A percentile compares a stretch with the other conserved stretches of the same genome.
These are phyloP conservation scores for Marasmius oreades DNA, from an alignment of 1,284 basidiomycete species.

Conservation along the genomic window DNA sequence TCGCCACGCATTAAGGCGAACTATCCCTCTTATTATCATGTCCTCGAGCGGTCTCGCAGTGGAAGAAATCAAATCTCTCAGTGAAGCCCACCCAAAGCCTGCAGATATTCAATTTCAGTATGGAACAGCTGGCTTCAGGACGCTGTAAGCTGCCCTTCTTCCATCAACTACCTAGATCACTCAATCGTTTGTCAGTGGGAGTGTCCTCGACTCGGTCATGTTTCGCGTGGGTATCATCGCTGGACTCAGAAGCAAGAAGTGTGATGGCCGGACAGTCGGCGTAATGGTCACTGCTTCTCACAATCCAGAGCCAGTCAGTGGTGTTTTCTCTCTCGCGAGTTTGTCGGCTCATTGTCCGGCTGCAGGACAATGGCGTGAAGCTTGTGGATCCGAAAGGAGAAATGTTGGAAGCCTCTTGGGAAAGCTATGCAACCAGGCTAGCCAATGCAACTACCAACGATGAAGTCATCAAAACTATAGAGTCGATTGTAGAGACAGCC, in stretches of 20 bases:
- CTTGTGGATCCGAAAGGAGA: conserved; percentile 98
- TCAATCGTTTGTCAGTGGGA: conserved; percentile 51
- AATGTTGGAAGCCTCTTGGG: conserved; percentile 98
- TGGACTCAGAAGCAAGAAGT: conserved; percentile 84
- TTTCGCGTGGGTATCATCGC: conserved; percentile 94
- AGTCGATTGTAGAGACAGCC: conserved; percentile 59
- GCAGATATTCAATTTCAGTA: conserved; percentile 70
- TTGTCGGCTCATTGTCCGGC: conserved; percentile 11
- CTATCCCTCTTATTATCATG: conserved; percentile 30
- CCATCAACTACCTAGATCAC: conserved; percentile 12
- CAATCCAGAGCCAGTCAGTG: conserved; percentile 86
- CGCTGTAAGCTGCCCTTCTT: conserved; percentile 53
- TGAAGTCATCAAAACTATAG: conserved; percentile 68
- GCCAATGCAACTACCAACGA: conserved; percentile 81
- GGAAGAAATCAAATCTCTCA: conserved; percentile 41
- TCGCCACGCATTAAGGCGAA: not conserved
- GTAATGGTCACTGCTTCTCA: conserved; percentile 99
- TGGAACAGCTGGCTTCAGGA: conserved; percentile 95
- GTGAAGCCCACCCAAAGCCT: conserved; percentile 65
- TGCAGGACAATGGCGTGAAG: conserved; percentile 97
- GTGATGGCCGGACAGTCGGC: conserved; percentile 89
- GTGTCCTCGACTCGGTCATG: conserved; percentile 85
- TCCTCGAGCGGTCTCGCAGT: conserved; percentile 34
- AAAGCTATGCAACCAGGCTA: conserved; percentile 83
- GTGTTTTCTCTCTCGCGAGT: conserved; percentile 1